Evolutionary conservation across 192 early-diverging fungal species (phyloP).

Genomic region (Dissophora globulifera): DNA sequence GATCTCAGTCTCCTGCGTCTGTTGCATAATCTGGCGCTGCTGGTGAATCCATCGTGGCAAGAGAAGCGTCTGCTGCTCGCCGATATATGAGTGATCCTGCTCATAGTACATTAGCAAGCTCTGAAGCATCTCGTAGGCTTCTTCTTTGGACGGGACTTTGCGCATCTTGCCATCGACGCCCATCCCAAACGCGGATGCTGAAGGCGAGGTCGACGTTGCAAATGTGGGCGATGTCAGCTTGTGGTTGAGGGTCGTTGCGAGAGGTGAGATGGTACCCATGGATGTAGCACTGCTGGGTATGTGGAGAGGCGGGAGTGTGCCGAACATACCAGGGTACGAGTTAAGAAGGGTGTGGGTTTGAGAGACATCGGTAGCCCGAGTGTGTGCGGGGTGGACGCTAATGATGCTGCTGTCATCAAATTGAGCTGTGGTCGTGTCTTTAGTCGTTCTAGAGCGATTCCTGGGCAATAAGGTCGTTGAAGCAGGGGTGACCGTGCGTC

Average conservation of each 20-base stretch:
- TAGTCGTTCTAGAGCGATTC: constrained; percentile 8
- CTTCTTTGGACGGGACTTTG: constrained; percentile 46
- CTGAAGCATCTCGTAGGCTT: constrained; percentile 50
- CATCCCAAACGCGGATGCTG: constrained; percentile 32
- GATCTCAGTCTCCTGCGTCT: constrained; percentile 21
- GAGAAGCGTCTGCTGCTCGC: constrained; percentile 48
- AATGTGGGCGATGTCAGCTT: constrained; percentile 7
- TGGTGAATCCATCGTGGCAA: constrained; percentile 53
- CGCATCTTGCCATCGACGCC: constrained; percentile 52
- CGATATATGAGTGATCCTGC: constrained; percentile 47
- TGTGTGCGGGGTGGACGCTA: constrained; percentile 15
- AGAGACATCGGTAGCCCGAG: not conserved
- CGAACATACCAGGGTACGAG: constrained; percentile 35
- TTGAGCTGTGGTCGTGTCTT: not conserved
- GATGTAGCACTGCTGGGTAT: constrained; percentile 1
- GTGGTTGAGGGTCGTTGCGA: constrained; percentile 35
- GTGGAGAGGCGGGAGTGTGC: constrained; percentile 21
- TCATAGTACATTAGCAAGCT: constrained; percentile 49
- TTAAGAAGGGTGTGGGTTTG: constrained; percentile 12
- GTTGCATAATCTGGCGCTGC: constrained; percentile 46
- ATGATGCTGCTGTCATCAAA: constrained; percentile 14
- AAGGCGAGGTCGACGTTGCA: not conserved
- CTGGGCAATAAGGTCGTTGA: constrained; percentile 9
- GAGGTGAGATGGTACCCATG: constrained; percentile 36
- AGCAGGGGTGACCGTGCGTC: not conserved